Evolutionary conservation across 2,329 filamentous ascomycete species (phyloP).

Genomic region (Trichoderma atrobrunneum): DNA sequence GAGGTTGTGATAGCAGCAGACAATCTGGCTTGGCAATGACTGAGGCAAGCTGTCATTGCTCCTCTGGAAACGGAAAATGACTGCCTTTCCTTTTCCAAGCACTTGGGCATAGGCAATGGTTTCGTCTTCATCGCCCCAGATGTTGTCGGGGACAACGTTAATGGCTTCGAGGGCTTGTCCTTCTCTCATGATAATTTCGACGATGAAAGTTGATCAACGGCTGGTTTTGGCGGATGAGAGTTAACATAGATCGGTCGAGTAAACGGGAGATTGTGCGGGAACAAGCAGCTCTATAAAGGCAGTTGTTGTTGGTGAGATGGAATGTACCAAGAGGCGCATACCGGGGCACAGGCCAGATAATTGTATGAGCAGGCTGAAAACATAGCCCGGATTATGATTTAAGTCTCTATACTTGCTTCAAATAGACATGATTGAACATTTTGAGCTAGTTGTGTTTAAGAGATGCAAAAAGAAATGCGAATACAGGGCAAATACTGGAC

Average conservation of each 20-base stretch:
- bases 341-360: too few relatives aligned
- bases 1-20: neutral
- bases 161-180: neutral
- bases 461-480: too few relatives aligned
- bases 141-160: neutral
- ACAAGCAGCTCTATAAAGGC: too few relatives aligned
- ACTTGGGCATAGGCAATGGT: neutral
- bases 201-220: neutral
- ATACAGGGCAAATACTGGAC: neutral
- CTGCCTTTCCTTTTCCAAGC: too few relatives aligned
- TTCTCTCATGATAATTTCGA: neutral
- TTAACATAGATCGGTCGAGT: neutral
- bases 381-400: too few relatives aligned
- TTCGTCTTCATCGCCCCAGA: neutral
- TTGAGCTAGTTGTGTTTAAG: too few relatives aligned
- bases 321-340: too few relatives aligned
- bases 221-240: neutral
- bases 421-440: too few relatives aligned
- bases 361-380: too few relatives aligned
- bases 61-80: neutral
- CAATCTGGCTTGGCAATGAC: neutral
- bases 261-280: too few relatives aligned
- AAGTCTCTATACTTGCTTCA: too few relatives aligned
- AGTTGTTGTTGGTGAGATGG: too few relatives aligned
- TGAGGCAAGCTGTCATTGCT: neutral